A percentile compares a stretch with the other conserved stretches of the same genome.
Conservation (phyloP, 306 rosid genomes). For the Benincasa hispida region DNA sequence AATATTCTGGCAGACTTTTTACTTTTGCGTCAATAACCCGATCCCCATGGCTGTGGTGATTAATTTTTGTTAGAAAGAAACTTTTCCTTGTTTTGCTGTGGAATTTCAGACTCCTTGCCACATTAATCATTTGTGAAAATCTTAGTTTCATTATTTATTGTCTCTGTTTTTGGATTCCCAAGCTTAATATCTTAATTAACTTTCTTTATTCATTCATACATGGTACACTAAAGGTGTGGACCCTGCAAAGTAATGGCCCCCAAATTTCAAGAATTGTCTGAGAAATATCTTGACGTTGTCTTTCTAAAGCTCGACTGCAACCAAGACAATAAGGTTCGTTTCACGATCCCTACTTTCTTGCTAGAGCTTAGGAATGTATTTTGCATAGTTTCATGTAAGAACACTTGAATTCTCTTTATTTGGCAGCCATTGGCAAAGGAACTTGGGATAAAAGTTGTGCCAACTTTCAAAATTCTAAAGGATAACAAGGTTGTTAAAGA, state of each 20-base stretch:
- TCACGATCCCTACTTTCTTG: neutral
- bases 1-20: neutral
- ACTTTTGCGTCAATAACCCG: neutral
- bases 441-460: slow-evolving; percentile 91
- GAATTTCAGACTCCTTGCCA: neutral
- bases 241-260: slow-evolving; percentile 99
- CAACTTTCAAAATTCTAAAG: slow-evolving; percentile 89
- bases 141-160: neutral
- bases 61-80: neutral
- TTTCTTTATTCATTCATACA: neutral
- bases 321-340: slow-evolving; percentile 73
- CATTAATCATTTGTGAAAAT: neutral
- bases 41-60: neutral
- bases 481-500: slow-evolving; percentile 66
- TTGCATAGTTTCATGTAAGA: neutral
- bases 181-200: neutral
- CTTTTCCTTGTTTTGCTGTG: neutral
- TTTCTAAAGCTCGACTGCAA: slow-evolving; percentile 93
- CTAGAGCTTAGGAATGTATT: neutral
- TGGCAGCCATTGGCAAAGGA: slow-evolving; percentile 91
- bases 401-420: slow-evolving; percentile 2
- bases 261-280: slow-evolving; percentile 51
- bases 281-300: slow-evolving; percentile 73
- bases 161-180: neutral
- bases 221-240: slow-evolving; percentile 57